A percentile compares a stretch with the other conserved stretches of the same genome.
Evolutionary conservation across 495 filamentous ascomycete species (phyloP).

Genomic region (Hypoxylon lenormandii): DNA sequence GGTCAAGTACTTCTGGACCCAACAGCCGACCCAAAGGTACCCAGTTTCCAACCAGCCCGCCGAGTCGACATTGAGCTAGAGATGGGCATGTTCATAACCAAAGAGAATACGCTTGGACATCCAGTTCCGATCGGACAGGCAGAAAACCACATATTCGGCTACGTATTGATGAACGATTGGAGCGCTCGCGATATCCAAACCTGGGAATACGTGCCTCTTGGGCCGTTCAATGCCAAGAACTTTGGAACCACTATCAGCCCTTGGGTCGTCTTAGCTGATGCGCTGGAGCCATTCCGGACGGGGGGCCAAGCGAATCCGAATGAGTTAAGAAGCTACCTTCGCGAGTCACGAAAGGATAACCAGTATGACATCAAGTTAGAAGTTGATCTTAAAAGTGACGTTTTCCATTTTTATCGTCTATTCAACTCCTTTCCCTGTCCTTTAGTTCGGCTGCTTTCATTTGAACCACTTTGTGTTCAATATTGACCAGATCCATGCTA

Average conservation of each 20-base stretch:
- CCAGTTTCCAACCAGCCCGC: not conserved
- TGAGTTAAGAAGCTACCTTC: too few species aligned
- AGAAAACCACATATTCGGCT: constrained; percentile 71
- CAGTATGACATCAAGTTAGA: too few species aligned
- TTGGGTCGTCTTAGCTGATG: constrained; percentile 85
- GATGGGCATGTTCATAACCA: not conserved
- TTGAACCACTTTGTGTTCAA: too few species aligned
- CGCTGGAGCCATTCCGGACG: constrained; percentile 69
- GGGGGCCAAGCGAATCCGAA: constrained; percentile 24
- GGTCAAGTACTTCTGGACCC: not conserved
- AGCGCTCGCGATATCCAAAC: constrained; percentile 73
- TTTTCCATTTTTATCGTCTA: constrained; percentile 45
- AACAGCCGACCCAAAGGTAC: not conserved
- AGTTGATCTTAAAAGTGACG: too few species aligned
- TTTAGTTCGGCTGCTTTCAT: not conserved
- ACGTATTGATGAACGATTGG: constrained; percentile 78
- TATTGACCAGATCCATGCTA: too few species aligned
- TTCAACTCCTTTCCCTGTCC: constrained; percentile 25
- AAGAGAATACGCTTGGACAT: constrained; percentile 54
- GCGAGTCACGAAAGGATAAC: too few species aligned
- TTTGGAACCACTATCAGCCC: constrained; percentile 83
- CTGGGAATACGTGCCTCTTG: constrained; percentile 70
- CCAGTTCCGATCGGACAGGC: constrained; percentile 65
- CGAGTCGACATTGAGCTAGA: not conserved
- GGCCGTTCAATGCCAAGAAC: constrained; percentile 88